Evolutionary conservation across 495 filamentous ascomycete genomes (phyloP).

Genomic region (Annulohypoxylon nitens): DNA sequence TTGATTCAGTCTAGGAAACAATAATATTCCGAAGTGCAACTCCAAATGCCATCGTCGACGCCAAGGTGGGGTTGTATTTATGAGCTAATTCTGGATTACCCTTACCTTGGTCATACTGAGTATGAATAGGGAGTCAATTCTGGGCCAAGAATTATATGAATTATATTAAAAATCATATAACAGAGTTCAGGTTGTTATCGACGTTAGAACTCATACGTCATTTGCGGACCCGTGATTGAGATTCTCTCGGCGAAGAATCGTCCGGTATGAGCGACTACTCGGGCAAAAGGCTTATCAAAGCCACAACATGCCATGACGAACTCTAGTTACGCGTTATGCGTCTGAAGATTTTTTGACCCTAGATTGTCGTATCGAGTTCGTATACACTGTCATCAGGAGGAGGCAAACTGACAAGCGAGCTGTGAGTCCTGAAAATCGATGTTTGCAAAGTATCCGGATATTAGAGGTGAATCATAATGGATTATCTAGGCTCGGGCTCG

Average conservation of each 20-base stretch:
- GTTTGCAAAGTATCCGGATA: constrained; percentile 11
- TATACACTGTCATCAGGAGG: background rate
- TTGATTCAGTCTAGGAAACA: constrained; percentile 5
- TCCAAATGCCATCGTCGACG: constrained; percentile 8
- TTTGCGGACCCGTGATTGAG: background rate
- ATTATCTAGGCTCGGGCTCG: constrained; percentile 4
- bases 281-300: constrained; percentile 8
- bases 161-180: background rate
- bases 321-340: constrained; percentile 5
- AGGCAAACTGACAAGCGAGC: background rate
- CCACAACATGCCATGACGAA: constrained; percentile 12
- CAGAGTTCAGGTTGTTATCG: background rate
- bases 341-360: background rate
- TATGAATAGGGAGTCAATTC: background rate
- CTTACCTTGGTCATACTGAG: background rate
- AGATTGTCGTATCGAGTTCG: background rate
- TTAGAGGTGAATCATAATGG: constrained; percentile 8
- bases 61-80: constrained; percentile 23
- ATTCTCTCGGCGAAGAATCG: constrained; percentile 4
- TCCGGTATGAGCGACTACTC: constrained; percentile 10
- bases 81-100: constrained; percentile 14
- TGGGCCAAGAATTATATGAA: background rate
- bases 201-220: background rate
- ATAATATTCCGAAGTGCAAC: constrained; percentile 4
- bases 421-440: constrained; percentile 17